Evolutionary conservation across 306 rosid genomes (phyloP).

Genomic region (Acacia acuminata): DNA sequence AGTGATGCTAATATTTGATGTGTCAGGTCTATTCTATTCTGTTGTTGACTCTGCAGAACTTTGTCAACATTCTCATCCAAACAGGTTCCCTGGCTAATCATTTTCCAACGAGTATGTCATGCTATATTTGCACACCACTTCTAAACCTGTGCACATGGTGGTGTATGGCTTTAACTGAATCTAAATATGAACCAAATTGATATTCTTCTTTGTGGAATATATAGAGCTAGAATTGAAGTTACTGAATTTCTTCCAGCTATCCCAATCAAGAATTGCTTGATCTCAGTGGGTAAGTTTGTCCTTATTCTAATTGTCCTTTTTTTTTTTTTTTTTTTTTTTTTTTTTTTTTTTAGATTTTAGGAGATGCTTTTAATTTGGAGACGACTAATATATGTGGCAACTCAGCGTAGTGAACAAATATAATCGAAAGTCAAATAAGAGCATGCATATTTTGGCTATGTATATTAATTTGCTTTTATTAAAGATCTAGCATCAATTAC

Average conservation of each 20-base stretch:
- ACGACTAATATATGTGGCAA: background rate
- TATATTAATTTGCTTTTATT: conserved; percentile 17
- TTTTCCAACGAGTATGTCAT: background rate
- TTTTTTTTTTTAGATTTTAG: too few species aligned
- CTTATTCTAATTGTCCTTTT: background rate
- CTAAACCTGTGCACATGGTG: background rate
- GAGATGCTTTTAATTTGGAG: background rate
- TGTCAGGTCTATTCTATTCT: conserved; percentile 60
- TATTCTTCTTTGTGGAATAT: background rate
- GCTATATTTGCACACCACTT: background rate
- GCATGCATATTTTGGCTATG: background rate
- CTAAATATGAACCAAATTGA: background rate
- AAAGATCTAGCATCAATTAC: conserved; percentile 80
- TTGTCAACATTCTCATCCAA: conserved; percentile 83
- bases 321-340: too few species aligned
- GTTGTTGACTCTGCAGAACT: conserved; percentile 88
- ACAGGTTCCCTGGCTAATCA: conserved; percentile 50
- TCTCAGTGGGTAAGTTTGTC: conserved; percentile 62
- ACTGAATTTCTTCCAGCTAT: conserved; percentile 71
- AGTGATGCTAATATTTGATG: conserved; percentile 13
- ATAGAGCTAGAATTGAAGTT: conserved; percentile 52
- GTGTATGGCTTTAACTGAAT: background rate
- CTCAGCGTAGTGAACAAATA: background rate
- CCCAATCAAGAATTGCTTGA: conserved; percentile 70
- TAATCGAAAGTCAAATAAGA: background rate